These are phyloP conservation scores for Solanum commersonii DNA, from an alignment of 257 asterid genomes.

Conservation along the genomic window DNA sequence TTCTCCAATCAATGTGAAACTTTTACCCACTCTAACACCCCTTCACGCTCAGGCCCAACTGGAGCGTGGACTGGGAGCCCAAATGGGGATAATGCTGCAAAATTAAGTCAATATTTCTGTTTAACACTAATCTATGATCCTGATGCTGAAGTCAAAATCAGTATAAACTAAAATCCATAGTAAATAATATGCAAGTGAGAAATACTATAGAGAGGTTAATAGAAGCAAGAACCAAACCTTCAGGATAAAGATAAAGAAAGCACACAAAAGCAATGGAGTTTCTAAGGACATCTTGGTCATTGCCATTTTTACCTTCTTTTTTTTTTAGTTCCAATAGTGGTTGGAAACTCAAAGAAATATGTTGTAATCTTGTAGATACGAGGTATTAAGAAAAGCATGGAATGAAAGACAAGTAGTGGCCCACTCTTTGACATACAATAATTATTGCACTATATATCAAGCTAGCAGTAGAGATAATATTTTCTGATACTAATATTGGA, in stretches of 20 bases:
- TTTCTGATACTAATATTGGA: no score
- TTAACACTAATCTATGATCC: background rate
- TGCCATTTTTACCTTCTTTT: background rate
- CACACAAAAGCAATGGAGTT: background rate
- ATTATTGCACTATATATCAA: background rate
- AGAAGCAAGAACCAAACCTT: background rate
- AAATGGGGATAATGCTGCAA: background rate
- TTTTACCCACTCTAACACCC: no score
- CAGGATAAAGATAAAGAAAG: background rate
- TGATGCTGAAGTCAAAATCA: background rate
- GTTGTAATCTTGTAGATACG: background rate
- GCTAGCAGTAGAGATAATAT: background rate
- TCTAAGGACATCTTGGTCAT: background rate
- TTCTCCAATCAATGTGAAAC: no score
- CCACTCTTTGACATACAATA: background rate
- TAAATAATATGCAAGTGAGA: background rate
- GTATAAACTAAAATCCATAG: background rate
- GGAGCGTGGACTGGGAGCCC: no score
- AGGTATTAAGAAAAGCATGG: background rate
- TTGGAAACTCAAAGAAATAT: background rate
- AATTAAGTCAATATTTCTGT: background rate
- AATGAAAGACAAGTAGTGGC: background rate
- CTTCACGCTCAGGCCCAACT: no score
- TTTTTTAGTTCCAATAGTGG: background rate
- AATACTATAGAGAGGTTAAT: background rate